Base-by-base conservation (phyloP, 129 eudicot species). In the Oenanthe sinensis region DNA sequence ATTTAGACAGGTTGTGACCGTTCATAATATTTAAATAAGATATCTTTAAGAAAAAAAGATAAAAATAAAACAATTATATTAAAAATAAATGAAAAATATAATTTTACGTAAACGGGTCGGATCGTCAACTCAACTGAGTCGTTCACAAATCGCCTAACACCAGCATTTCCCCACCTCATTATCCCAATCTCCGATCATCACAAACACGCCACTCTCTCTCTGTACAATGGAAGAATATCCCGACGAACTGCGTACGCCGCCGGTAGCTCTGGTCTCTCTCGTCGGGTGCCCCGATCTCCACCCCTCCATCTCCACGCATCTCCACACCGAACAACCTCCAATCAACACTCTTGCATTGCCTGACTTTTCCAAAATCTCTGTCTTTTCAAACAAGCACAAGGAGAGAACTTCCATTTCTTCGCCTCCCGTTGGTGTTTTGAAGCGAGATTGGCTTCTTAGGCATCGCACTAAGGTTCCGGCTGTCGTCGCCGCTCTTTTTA, bases 211-310 rank as follows among this genome's bases (percentile, higher is more conserved):
- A 37, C 5, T 28, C 71, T 28, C 42, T 28, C 39, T 28, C 39
- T 7, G 67, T 37, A 14, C 16, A 54, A 95, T 96, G 99, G 99
- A 96, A 58, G 96, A 96, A 17, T 96, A 86, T 44, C 94, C 95
- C 1, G 99, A 92, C 48, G 99, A 92, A 79, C 87, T 96, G 16
- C 91, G 99, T 7, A 92, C 96, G 62, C 99, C 99, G 78, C 99
- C 99, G 73, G 97, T 96, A 15, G 85, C 97, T 9, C 83, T 96
- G 28, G 85, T 85, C 37, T 83, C 90, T 1, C 77, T 90, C 26
- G 86, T 92, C 40, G 97, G 97, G 0, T 87, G 92, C 78, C 85
- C 89, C 39, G 95, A 92, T 77, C 88, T 92, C 11, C 97, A 96
- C 84, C 55, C 89, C 26, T 69, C 86, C 67, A 96, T 96, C 91